Evolutionary conservation across 2,329 filamentous ascomycete genomes (phyloP), one percentile per base, ranked within the genome.

Genomic region (Lithohypha guttulata): DNA sequence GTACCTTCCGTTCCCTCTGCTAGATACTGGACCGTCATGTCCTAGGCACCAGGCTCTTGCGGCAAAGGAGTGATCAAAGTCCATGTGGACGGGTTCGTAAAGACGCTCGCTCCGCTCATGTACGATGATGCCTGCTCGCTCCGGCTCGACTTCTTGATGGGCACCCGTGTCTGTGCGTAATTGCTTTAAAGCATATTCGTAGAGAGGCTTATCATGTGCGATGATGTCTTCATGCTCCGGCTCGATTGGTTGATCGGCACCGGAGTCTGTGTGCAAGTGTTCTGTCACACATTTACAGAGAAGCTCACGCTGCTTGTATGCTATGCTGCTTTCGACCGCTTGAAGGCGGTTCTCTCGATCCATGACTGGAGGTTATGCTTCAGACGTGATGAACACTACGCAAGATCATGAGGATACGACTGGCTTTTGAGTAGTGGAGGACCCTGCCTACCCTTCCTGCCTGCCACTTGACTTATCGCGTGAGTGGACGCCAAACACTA

Each of bases 271-370:
- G 27, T 29, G 27, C 27, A 29, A 29, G 27, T 29, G 27, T 29
- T 29, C 27, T 29, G 27, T 29, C 27, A 29, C 27, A 29, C 27
- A 29, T 29, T 29, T 29, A 29, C 27, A 29, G 27, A 29, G 27
- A 29, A 29, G 27, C 27, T 29, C n/a, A 29, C 27, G 27, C 27
- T n/a, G 27, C 27, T 29, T 29, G n/a, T 29, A 29, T 29, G 27
- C 27, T 29, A 29, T 29, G 27, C 27, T 29, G 27, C 27, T 29
- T 29, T 29, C 27, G 27, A 29, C 27, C 27, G 27, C 27, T 6
- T 29, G 27, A 29, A 29, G 27, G 27, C n/a, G 27, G 27, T 29
- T 29, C 27, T 29, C 27, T 29, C 27, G 27, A 29, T 29, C 27
- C 27, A 29, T 29, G 27, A 29, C 27, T 29, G 27, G 27, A 29